Base-by-base conservation (phyloP, 140 eudicot species). In the Flaveria floridana region DNA sequence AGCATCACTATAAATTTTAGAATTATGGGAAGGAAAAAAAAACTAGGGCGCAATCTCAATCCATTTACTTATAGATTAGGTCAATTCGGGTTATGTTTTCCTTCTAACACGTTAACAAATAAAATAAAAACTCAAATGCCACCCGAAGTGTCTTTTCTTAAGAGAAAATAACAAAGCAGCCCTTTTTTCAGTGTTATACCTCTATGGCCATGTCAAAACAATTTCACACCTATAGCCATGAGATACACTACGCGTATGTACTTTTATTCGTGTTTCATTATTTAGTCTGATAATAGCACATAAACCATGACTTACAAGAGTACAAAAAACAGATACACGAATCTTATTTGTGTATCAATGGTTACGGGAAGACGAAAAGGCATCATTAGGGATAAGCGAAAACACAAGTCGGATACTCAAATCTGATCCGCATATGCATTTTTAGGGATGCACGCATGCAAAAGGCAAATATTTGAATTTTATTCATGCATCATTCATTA, bases 1-100 rank as follows among this genome's bases (percentile, higher is more conserved):
- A 84, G 83, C 80, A 71, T 72, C 68, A 66, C 42, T 42, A 71
- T 13, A 53, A 14, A 74, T 56, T 19, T 30, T 42, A 59, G 26
- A 44, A 69, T 69, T 26, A 70, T 78, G 37, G 8, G 25, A 16
- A 41, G 37, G 37, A 30, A 30, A 30, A 30, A 28, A 64, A 39
- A 65, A 41, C 23, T 63, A 65, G 20, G 70, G 8, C 15, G 51
- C 51, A 16, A 37, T 34, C 42, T 64, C 25, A 64, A 16, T 26
- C 16, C 26, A n/a, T 65, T 39, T 65, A 65, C 26, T 65, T 15
- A 8, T 65, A 12, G 2, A 15, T 39, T 34, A 42, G 68, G 6
- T 28, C 19, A 62, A 12, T 62, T 28, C 11, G 0, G 46, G 68
- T 13, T 62, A 62, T 26, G 44, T 7, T 58, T 0, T 21, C 65